These are phyloP conservation scores for Waltergamsia citrina DNA, from an alignment of 2,329 filamentous ascomycete species.

Conservation along the genomic window DNA sequence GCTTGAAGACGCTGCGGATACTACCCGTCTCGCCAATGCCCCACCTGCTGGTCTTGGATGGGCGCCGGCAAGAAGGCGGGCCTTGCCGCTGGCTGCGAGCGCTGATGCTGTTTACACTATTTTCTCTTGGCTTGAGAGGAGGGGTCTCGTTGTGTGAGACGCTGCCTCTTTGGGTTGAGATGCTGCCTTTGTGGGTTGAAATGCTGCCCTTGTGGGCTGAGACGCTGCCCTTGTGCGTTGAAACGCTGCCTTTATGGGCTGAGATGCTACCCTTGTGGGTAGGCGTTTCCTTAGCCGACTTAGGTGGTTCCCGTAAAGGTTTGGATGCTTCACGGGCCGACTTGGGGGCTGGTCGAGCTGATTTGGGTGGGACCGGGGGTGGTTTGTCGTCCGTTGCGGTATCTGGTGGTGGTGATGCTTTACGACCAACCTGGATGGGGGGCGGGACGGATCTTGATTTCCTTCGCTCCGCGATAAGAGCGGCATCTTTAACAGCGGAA, in stretches of 20 bases:
- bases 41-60: constrained; percentile 30
- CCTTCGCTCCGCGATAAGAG: background rate
- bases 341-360: background rate
- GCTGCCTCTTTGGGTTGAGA: no score
- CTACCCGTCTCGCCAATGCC: constrained; percentile 48
- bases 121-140: background rate
- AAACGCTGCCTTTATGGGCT: no score
- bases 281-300: no score
- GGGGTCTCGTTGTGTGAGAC: constrained; percentile 2
- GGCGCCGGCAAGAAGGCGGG: constrained; percentile 1
- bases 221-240: no score
- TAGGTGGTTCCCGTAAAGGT: no score
- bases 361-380: no score
- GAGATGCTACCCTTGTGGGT: no score
- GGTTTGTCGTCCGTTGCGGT: no score
- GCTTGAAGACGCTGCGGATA: constrained; percentile 44
- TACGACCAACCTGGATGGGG: constrained; percentile 1
- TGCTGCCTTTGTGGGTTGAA: no score
- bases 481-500: background rate
- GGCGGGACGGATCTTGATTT: constrained; percentile 4
- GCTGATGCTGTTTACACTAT: background rate
- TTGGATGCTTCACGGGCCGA: no score
- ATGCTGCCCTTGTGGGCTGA: no score
- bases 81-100: constrained; percentile 1
- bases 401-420: background rate